Conservation (phyloP, 768 basidiomycete species). For the Tricholoma matsutake region DNA sequence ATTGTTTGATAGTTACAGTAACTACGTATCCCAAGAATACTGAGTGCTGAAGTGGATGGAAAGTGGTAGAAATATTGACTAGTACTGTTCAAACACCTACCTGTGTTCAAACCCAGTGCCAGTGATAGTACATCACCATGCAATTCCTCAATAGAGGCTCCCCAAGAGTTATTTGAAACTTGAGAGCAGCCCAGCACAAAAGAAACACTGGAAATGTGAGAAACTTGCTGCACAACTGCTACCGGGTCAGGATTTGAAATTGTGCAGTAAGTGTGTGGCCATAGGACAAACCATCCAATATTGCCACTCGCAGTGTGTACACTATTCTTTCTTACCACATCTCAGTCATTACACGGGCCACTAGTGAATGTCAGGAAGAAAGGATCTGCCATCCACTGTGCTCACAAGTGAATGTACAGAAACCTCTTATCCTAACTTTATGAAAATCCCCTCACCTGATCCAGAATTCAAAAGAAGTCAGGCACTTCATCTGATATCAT, state of each 20-base stretch:
- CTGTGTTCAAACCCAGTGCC: too few species aligned
- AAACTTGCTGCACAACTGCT: not conserved
- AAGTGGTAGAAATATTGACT: too few species aligned
- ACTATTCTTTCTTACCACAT: not conserved
- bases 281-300: conserved; percentile 5
- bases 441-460: conserved; percentile 3
- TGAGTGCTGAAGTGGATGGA: too few species aligned
- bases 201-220: conserved; percentile 4
- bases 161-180: not conserved
- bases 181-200: not conserved
- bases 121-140: not conserved
- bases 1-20: too few species aligned
- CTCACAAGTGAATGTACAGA: conserved; percentile 17
- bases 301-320: conserved; percentile 8
- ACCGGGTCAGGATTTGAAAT: conserved; percentile 5
- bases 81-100: too few species aligned
- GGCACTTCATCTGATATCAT: conserved; percentile 3
- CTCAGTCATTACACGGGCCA: not conserved
- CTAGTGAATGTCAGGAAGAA: conserved; percentile 23
- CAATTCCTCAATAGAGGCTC: not conserved
- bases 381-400: conserved; percentile 7
- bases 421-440: conserved; percentile 9
- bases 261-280: conserved; percentile 3
- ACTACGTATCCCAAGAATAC: too few species aligned
- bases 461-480: not conserved